Percentiles rank a stretch among this genome's conserved stretches.
These are phyloP conservation scores for Petunia hybrid DNA, from an alignment of 305 asterid species.

Conservation along the genomic window DNA sequence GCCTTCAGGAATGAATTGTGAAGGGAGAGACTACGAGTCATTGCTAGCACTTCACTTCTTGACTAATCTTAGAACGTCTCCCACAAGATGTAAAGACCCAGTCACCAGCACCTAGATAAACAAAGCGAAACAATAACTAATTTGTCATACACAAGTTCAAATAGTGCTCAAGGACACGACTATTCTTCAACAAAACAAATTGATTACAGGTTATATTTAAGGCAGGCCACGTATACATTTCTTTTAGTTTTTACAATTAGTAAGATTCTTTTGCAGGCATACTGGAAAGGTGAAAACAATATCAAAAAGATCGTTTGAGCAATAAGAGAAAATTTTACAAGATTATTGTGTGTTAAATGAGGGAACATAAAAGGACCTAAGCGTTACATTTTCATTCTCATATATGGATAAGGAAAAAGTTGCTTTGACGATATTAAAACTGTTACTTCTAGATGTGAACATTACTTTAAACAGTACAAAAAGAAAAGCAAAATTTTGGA, in stretches of 20 bases:
- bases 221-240: background rate
- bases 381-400: constrained; percentile 13
- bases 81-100: constrained; percentile 88
- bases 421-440: background rate
- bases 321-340: background rate
- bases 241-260: background rate
- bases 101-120: constrained; percentile 79
- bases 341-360: background rate
- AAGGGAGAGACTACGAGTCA: background rate
- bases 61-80: constrained; percentile 79
- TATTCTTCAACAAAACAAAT: background rate
- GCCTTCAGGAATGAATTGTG: background rate
- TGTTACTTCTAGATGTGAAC: background rate
- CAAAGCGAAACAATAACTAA: constrained; percentile 23
- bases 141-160: background rate
- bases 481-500: constrained; percentile 14
- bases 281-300: background rate
- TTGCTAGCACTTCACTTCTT: constrained; percentile 57
- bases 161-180: background rate
- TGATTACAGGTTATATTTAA: background rate
- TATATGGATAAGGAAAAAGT: background rate
- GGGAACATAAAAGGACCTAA: constrained; percentile 16
- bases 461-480: background rate
- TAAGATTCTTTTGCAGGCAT: background rate
- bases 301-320: background rate